A percentile compares a stretch with the other conserved stretches of the same genome.
These are phyloP conservation scores for Fusarium mundagurra DNA, from an alignment of 2,329 filamentous ascomycete species.

Conservation along the genomic window DNA sequence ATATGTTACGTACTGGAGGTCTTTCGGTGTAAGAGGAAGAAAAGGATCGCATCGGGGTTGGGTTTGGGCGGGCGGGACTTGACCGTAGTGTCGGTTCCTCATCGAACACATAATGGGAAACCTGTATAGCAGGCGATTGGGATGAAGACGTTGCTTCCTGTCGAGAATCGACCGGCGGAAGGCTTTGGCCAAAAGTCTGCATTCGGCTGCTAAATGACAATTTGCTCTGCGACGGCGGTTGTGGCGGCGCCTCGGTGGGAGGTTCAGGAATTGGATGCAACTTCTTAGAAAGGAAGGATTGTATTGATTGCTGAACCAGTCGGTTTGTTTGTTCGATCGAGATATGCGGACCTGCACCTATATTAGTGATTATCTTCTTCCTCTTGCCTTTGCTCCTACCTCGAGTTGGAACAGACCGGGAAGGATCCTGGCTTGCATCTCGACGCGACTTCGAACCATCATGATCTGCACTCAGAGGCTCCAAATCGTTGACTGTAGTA, in stretches of 20 bases:
- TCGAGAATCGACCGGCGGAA: not conserved
- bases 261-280: constrained; percentile 30
- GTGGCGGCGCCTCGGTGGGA: constrained; percentile 21
- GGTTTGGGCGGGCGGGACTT: constrained; percentile 42
- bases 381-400: constrained; percentile 11
- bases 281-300: constrained; percentile 44
- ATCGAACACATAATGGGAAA: constrained; percentile 48
- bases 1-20: constrained; percentile 37
- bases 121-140: constrained; percentile 33
- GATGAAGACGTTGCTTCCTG: constrained; percentile 5
- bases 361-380: constrained; percentile 11
- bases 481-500: constrained; percentile 83
- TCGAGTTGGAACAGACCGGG: constrained; percentile 23
- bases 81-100: constrained; percentile 51
- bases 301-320: constrained; percentile 48
- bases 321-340: constrained; percentile 49
- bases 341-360: constrained; percentile 42
- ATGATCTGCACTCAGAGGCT: constrained; percentile 36
- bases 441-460: constrained; percentile 34
- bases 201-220: constrained; percentile 38
- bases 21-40: constrained; percentile 59
- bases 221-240: constrained; percentile 17
- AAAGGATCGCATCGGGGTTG: constrained; percentile 49
- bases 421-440: constrained; percentile 33
- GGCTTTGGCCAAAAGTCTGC: constrained; percentile 18